These are phyloP conservation scores for Luffa aegyptiaca DNA, from an alignment of 306 rosid genomes.

Conservation along the genomic window DNA sequence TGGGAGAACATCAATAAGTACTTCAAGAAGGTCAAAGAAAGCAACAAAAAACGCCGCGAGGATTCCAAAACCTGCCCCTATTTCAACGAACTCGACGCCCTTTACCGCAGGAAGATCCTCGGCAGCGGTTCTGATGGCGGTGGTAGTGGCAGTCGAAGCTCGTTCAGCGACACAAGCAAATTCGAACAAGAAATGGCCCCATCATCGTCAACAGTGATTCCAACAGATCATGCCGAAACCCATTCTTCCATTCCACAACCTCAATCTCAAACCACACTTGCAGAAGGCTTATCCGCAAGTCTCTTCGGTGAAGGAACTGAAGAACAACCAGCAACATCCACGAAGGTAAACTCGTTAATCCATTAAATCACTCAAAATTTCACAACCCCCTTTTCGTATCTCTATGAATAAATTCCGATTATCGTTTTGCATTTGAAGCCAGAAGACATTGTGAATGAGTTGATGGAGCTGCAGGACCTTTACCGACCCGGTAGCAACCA, in stretches of 20 bases:
- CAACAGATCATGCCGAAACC: neutral
- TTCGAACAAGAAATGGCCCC: neutral
- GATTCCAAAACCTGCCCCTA: slow-evolving; percentile 85
- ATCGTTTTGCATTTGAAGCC: slow-evolving; percentile 32
- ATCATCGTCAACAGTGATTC: neutral
- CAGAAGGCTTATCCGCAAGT: neutral
- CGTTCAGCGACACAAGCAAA: neutral
- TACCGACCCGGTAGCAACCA: slow-evolving; percentile 14
- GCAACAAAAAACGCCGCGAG: slow-evolving; percentile 46
- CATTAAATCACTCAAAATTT: neutral
- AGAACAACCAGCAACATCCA: slow-evolving; percentile 13
- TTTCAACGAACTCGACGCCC: slow-evolving; percentile 56
- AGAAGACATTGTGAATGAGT: slow-evolving; percentile 47
- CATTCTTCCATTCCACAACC: neutral
- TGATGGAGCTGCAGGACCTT: slow-evolving; percentile 24
- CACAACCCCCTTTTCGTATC: neutral
- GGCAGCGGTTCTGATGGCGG: neutral
- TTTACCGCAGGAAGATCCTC: slow-evolving; percentile 35
- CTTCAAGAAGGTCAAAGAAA: slow-evolving; percentile 74
- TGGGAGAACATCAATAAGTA: slow-evolving; percentile 98
- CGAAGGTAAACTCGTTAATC: slow-evolving; percentile 28
- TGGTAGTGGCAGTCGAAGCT: neutral
- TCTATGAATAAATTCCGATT: neutral
- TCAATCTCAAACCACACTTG: neutral
- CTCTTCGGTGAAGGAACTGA: slow-evolving; percentile 19